These are phyloP conservation scores for Dendrocalamus sinicus DNA, from an alignment of 176 grass and related monocot species.

Conservation along the genomic window DNA sequence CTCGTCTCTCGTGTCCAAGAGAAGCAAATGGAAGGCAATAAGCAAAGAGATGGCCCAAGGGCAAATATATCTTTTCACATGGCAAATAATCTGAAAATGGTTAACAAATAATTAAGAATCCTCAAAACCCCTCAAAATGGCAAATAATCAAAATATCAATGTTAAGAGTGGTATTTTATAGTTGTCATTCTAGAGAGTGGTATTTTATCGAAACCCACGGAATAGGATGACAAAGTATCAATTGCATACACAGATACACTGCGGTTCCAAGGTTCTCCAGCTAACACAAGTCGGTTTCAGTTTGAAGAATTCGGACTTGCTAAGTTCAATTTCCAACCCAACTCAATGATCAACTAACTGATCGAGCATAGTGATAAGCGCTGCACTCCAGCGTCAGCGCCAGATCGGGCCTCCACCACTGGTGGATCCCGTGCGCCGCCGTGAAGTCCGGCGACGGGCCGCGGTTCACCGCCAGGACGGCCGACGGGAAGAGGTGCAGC, in stretches of 20 bases:
- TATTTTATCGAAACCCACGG: too few species aligned
- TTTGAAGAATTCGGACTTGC: neutral
- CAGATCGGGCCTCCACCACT: constrained; percentile 71
- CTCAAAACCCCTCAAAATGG: too few species aligned
- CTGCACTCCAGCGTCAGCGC: constrained; percentile 40
- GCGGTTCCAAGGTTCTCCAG: neutral
- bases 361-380: constrained; percentile 47
- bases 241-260: neutral
- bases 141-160: too few species aligned
- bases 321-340: neutral
- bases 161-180: too few species aligned
- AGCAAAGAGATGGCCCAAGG: too few species aligned
- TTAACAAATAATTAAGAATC: too few species aligned
- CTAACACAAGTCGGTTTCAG: neutral
- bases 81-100: too few species aligned
- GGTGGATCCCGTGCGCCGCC: constrained; percentile 78
- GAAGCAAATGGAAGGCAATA: too few species aligned
- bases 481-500: constrained; percentile 74
- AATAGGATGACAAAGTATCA: too few species aligned
- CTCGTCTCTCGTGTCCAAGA: too few species aligned
- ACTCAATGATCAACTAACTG: neutral
- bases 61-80: too few species aligned
- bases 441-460: constrained; percentile 59
- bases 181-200: too few species aligned
- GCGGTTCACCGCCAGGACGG: constrained; percentile 65